These are phyloP conservation scores for Suhomyces vadensis DNA, from an alignment of 805 yeast genomes.

Conservation along the genomic window DNA sequence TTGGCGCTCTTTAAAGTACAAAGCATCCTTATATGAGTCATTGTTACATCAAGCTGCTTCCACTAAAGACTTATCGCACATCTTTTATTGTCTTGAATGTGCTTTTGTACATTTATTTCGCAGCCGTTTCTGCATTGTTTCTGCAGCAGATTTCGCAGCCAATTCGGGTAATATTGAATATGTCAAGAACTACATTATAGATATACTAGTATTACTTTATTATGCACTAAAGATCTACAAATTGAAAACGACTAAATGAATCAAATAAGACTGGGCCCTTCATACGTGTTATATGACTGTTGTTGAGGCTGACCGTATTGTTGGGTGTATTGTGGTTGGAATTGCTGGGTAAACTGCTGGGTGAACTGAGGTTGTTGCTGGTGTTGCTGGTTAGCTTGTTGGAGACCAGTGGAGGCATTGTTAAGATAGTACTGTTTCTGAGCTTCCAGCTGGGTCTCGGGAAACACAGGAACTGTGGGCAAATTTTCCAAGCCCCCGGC, in stretches of 20 bases:
- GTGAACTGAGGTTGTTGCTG: constrained; percentile 17
- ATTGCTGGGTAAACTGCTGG: constrained; percentile 23
- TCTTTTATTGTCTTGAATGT: neutral
- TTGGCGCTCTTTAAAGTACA: too few relatives aligned
- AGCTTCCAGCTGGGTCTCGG: constrained; percentile 55
- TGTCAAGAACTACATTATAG: neutral
- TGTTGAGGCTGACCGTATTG: constrained; percentile 7
- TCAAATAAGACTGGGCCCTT: constrained; percentile 26
- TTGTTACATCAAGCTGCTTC: too few relatives aligned
- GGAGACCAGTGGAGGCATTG: constrained; percentile 38
- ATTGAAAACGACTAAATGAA: neutral
- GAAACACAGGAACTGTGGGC: constrained; percentile 69
- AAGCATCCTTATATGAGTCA: neutral
- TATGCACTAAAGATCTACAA: neutral
- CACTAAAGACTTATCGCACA: too few relatives aligned
- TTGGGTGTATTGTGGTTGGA: constrained; percentile 19
- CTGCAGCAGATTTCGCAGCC: neutral
- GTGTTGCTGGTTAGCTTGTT: constrained; percentile 19
- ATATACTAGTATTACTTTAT: neutral
- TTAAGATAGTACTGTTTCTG: constrained; percentile 36
- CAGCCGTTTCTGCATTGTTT: neutral
- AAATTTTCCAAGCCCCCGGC: constrained; percentile 73
- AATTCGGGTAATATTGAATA: too few relatives aligned
- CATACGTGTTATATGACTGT: constrained; percentile 13
- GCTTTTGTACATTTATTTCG: neutral